phyloP scores from a whole-genome alignment of 1,284 basidiomycete species.

The Cutaneotrichosporon mucoides region DNA sequence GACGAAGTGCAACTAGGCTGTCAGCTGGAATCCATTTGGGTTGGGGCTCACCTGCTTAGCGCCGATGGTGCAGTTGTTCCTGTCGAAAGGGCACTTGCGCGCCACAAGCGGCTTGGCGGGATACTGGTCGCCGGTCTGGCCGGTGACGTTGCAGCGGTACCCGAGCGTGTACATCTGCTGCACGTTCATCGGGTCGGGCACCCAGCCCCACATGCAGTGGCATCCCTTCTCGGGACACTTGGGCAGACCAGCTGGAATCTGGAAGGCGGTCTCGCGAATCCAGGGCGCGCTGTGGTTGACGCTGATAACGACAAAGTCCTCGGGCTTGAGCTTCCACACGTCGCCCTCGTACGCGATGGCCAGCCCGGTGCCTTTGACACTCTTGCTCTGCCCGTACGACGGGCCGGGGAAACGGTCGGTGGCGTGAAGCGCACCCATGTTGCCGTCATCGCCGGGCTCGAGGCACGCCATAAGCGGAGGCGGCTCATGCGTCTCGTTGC shows the following conservation, averaged over 20 bases:
- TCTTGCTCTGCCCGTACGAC: background rate
- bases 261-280: slow-evolving; percentile 59
- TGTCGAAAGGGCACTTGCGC: slow-evolving; percentile 9
- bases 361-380: slow-evolving; percentile 35
- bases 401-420: background rate
- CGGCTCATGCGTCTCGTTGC: background rate
- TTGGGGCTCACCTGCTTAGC: slow-evolving; percentile 1
- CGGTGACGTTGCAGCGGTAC: slow-evolving; percentile 7
- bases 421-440: background rate
- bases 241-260: slow-evolving; percentile 62
- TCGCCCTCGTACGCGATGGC: slow-evolving; percentile 66
- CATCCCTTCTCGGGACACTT: slow-evolving; percentile 63
- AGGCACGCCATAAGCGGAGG: background rate
- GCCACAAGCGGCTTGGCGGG: background rate
- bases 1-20: background rate
- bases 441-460: background rate
- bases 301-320: slow-evolving; percentile 67
- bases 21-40: background rate
- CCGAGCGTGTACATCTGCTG: slow-evolving; percentile 7
- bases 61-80: slow-evolving; percentile 9
- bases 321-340: slow-evolving; percentile 56
- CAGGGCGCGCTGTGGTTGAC: slow-evolving; percentile 69
- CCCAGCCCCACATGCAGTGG: slow-evolving; percentile 69
- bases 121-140: slow-evolving; percentile 45
- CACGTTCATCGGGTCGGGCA: slow-evolving; percentile 34